Conservation (phyloP, 106 monocot species). For the Amphibolis antarctica region DNA sequence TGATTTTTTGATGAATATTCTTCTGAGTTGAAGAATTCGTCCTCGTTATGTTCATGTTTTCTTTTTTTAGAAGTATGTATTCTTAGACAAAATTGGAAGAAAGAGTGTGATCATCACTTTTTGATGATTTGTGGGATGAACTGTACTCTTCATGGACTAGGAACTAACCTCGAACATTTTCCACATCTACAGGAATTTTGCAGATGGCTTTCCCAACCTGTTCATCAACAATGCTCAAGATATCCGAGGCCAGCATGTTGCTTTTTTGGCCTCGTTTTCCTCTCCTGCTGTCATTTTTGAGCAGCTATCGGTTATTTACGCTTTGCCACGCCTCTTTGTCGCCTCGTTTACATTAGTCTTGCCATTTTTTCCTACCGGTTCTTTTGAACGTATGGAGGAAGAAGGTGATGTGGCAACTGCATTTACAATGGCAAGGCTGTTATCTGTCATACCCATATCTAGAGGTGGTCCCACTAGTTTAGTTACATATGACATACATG, state of each 20-base stretch:
- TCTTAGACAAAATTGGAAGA: too few relatives aligned
- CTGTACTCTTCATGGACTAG: not conserved
- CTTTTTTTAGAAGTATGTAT: too few relatives aligned
- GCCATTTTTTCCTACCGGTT: conserved; percentile 95
- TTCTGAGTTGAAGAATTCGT: too few relatives aligned
- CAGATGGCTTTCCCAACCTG: conserved; percentile 93
- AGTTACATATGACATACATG: conserved; percentile 94
- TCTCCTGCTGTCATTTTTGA: conserved; percentile 90
- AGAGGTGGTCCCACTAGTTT: conserved; percentile 93
- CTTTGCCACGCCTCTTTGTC: conserved; percentile 84
- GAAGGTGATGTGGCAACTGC: conserved; percentile 98
- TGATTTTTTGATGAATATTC: too few relatives aligned
- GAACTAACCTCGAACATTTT: not conserved
- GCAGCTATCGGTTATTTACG: conserved; percentile 92
- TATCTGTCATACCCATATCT: conserved; percentile 86
- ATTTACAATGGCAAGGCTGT: conserved; percentile 85
- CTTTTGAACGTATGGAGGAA: conserved; percentile 94
- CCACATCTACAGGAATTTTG: conserved; percentile 54
- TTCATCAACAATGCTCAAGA: conserved; percentile 88
- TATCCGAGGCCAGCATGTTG: conserved; percentile 94
- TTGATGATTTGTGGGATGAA: not conserved
- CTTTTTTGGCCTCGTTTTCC: conserved; percentile 87
- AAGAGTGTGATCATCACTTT: not conserved
- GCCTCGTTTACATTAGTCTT: conserved; percentile 86
- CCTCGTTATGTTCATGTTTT: too few relatives aligned